These are phyloP conservation scores for Cordyceps militaris DNA, from an alignment of 2,329 filamentous ascomycete genomes.

Conservation along the genomic window DNA sequence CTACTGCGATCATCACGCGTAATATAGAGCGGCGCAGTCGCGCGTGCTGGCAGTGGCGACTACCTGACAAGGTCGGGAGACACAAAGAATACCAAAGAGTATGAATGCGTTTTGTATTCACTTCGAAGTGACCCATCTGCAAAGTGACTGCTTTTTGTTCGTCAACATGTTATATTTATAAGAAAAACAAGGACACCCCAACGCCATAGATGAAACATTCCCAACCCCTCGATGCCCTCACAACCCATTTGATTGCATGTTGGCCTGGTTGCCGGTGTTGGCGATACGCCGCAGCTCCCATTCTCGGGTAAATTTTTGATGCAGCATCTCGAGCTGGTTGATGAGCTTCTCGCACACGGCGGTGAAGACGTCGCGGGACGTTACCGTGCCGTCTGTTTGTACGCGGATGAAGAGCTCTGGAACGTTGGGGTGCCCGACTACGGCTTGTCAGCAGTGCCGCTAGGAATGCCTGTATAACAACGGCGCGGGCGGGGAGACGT, in stretches of 20 bases:
- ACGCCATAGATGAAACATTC: constrained; percentile 7
- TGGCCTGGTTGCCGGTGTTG: constrained; percentile 52
- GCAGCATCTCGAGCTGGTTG: constrained; percentile 69
- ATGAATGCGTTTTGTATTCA: background rate
- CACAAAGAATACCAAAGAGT: background rate
- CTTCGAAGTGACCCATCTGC: background rate
- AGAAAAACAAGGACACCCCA: constrained; percentile 19
- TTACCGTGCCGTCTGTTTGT: constrained; percentile 82
- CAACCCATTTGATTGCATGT: constrained; percentile 31
- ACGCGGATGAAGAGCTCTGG: constrained; percentile 65
- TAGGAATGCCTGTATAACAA: background rate
- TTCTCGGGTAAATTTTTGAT: constrained; percentile 86
- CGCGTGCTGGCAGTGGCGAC: background rate
- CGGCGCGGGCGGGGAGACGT: constrained; percentile 21
- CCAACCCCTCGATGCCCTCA: constrained; percentile 14
- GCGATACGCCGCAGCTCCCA: constrained; percentile 85
- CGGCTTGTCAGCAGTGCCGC: constrained; percentile 17
- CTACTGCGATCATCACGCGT: background rate
- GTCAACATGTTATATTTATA: constrained; percentile 6
- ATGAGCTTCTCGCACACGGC: constrained; percentile 77
- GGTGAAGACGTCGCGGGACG: constrained; percentile 82
- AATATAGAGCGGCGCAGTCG: background rate
- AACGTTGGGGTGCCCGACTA: constrained; percentile 53
- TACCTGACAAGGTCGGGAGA: background rate
- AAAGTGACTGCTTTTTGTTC: background rate